phyloP scores from a whole-genome alignment of 2,329 filamentous ascomycete species.

The Aureobasidium sp. region DNA sequence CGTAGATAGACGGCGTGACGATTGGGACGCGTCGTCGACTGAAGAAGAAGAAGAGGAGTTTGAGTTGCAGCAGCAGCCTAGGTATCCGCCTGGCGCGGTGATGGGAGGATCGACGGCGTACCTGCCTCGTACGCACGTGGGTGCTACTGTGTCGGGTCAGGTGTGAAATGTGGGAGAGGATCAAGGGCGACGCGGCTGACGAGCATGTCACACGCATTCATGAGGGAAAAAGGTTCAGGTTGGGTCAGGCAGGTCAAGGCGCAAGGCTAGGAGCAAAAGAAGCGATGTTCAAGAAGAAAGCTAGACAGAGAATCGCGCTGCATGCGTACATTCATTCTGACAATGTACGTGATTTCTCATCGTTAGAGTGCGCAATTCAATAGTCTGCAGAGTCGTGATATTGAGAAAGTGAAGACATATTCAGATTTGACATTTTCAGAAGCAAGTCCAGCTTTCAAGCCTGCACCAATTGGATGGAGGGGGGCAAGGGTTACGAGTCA shows the following conservation, averaged over 20 bases:
- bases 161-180: neutral
- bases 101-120: conserved; percentile 15
- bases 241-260: neutral
- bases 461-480: too few species aligned
- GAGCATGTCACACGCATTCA: neutral
- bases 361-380: too few species aligned
- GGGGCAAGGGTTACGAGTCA: conserved; percentile 8
- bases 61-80: conserved; percentile 8
- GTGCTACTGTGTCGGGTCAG: neutral
- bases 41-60: conserved; percentile 13
- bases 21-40: conserved; percentile 12
- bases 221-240: neutral
- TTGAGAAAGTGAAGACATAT: too few species aligned
- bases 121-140: conserved; percentile 10
- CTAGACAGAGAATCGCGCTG: neutral
- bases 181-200: neutral
- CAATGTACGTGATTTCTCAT: neutral
- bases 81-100: conserved; percentile 7
- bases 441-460: neutral
- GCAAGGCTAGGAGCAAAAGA: neutral
- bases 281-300: neutral
- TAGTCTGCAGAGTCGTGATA: too few species aligned
- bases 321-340: neutral
- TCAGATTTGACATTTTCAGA: too few species aligned
- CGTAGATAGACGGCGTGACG: neutral